Percentiles rank a stretch among this genome's conserved stretches.
These are phyloP conservation scores for Bertia moriformis DNA, from an alignment of 2,329 filamentous ascomycete species.

Conservation along the genomic window DNA sequence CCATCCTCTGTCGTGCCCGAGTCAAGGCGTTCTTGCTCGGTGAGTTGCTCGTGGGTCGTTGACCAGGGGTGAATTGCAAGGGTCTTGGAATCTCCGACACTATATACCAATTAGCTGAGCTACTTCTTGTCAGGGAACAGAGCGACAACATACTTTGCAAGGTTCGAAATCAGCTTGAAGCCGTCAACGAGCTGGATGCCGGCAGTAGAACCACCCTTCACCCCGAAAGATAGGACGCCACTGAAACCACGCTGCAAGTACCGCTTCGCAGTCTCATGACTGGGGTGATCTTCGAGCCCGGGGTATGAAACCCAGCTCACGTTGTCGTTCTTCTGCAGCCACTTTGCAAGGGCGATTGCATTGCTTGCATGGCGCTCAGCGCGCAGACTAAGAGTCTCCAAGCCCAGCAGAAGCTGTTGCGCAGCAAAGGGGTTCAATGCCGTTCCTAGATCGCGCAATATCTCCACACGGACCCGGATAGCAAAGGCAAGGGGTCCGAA, in stretches of 20 bases:
- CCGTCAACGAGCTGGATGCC: constrained; percentile 54
- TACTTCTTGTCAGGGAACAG: too few relatives aligned
- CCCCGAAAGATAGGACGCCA: constrained; percentile 53
- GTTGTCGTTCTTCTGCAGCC: constrained; percentile 49
- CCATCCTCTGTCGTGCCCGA: constrained; percentile 36
- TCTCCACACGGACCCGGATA: constrained; percentile 51
- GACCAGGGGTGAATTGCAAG: constrained; percentile 55
- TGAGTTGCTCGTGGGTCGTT: constrained; percentile 53
- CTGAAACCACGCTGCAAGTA: constrained; percentile 52
- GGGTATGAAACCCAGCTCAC: constrained; percentile 59
- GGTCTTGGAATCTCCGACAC: constrained; percentile 45
- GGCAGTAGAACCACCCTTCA: constrained; percentile 48
- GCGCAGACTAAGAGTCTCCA: constrained; percentile 52
- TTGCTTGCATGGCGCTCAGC: constrained; percentile 51
- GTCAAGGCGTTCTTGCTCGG: constrained; percentile 40
- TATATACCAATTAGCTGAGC: constrained; percentile 1
- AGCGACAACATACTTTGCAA: constrained; percentile 33
- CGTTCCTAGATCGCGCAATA: constrained; percentile 49
- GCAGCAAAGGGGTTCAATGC: constrained; percentile 54
- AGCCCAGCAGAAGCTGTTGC: constrained; percentile 50
- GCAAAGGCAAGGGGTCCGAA: constrained; percentile 50
- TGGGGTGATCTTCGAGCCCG: constrained; percentile 44
- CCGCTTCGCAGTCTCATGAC: constrained; percentile 47
- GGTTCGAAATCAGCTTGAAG: constrained; percentile 55
- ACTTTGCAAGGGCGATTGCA: constrained; percentile 43